phyloP scores from a whole-genome alignment of 306 rosid species.

The Vachellia collinsii region DNA sequence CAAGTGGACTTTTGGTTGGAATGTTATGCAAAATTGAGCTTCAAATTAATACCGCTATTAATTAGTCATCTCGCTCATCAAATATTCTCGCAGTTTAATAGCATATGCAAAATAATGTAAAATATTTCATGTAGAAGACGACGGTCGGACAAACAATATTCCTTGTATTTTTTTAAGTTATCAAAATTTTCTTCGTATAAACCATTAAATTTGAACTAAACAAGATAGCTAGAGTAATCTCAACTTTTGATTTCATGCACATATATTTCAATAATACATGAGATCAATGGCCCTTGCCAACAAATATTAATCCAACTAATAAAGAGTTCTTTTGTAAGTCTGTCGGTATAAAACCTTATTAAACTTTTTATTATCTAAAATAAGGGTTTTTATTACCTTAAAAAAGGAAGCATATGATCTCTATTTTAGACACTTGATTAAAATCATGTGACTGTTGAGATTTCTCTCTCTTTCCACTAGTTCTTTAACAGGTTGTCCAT shows the following conservation, averaged over 20 bases:
- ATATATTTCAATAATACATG: conserved; percentile 22
- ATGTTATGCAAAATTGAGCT: conserved; percentile 44
- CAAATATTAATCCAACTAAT: no score
- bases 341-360: no score
- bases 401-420: no score
- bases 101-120: conserved; percentile 37
- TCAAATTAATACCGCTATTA: conserved; percentile 40
- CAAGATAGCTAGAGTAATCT: conserved; percentile 32
- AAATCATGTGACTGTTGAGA: conserved; percentile 60
- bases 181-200: conserved; percentile 17
- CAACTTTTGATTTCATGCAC: conserved; percentile 27
- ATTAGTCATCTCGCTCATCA: conserved; percentile 45
- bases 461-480: conserved; percentile 34
- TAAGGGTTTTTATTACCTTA: no score
- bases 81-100: conserved; percentile 47
- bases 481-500: conserved; percentile 49
- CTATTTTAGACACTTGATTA: conserved; percentile 45
- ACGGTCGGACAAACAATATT: conserved; percentile 61
- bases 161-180: conserved; percentile 1
- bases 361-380: no score
- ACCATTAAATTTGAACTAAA: conserved; percentile 30
- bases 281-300: no score
- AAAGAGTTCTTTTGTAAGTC: no score
- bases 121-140: conserved; percentile 57
- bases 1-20: conserved; percentile 47